These are phyloP conservation scores for Pichia sp. DNA, from an alignment of 1,139 yeast genomes.

Conservation along the genomic window DNA sequence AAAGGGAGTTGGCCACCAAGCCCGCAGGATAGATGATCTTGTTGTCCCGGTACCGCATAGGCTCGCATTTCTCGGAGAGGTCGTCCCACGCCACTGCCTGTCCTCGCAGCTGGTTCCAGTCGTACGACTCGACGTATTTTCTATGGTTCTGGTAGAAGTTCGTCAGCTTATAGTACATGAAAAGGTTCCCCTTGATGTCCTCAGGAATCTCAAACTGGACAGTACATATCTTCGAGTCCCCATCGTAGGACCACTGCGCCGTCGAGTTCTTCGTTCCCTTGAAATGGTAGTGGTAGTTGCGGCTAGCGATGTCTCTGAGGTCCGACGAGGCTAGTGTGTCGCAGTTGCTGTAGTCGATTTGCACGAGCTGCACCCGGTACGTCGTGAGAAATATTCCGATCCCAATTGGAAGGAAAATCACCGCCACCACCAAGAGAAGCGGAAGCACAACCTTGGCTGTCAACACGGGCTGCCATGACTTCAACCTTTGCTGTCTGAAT, in stretches of 20 bases:
- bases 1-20: slow-evolving; percentile 68
- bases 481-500: slow-evolving; percentile 69
- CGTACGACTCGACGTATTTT: slow-evolving; percentile 69
- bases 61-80: slow-evolving; percentile 54
- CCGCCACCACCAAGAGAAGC: slow-evolving; percentile 51
- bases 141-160: slow-evolving; percentile 77
- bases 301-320: slow-evolving; percentile 46
- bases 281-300: slow-evolving; percentile 53
- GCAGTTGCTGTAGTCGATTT: slow-evolving; percentile 60
- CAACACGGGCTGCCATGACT: slow-evolving; percentile 80
- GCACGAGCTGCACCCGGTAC: slow-evolving; percentile 54
- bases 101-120: slow-evolving; percentile 61
- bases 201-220: slow-evolving; percentile 57
- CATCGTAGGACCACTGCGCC: slow-evolving; percentile 50
- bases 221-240: slow-evolving; percentile 42
- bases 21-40: slow-evolving; percentile 72
- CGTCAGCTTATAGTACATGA: slow-evolving; percentile 63
- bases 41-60: slow-evolving; percentile 49
- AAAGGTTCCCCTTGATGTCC: slow-evolving; percentile 57
- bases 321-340: slow-evolving; percentile 36
- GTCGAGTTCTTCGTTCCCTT: slow-evolving; percentile 33
- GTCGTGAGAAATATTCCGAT: slow-evolving; percentile 59
- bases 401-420: slow-evolving; percentile 73
- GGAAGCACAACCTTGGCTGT: slow-evolving; percentile 75
- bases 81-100: slow-evolving; percentile 46